Evolutionary conservation across 371 early-diverging fungal genomes (phyloP).

Genomic region (Mucor racemosus): DNA sequence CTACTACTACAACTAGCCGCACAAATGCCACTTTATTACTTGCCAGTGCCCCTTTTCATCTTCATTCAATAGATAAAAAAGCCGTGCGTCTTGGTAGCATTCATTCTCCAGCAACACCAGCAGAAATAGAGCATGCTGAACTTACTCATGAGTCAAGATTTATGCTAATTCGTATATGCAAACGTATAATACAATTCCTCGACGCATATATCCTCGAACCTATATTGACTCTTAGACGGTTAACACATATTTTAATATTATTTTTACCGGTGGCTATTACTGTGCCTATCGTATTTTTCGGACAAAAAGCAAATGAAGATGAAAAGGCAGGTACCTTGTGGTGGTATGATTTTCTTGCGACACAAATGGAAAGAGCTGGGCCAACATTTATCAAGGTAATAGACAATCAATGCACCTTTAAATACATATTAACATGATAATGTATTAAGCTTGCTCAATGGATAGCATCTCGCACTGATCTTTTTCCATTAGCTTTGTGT

Average conservation of each 20-base stretch:
- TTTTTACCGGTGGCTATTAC: constrained; percentile 70
- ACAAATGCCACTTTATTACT: neutral
- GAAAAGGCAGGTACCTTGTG: constrained; percentile 72
- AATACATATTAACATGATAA: neutral
- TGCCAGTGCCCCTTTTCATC: neutral
- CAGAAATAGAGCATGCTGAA: constrained; percentile 33
- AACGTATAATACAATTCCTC: constrained; percentile 36
- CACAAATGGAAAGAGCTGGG: constrained; percentile 85
- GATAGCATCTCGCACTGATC: constrained; percentile 92
- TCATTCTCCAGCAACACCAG: constrained; percentile 26
- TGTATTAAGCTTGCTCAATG: constrained; percentile 85
- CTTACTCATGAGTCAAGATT: constrained; percentile 20
- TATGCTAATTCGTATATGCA: constrained; percentile 25
- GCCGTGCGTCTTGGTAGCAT: constrained; percentile 9
- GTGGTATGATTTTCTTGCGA: constrained; percentile 84
- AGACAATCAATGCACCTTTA: neutral
- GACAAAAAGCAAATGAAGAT: constrained; percentile 46
- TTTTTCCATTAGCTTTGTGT: constrained; percentile 85
- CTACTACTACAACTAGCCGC: neutral
- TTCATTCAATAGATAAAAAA: constrained; percentile 12
- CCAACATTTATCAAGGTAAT: constrained; percentile 92
- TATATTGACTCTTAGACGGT: constrained; percentile 57
- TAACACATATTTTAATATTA: constrained; percentile 60
- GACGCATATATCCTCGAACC: constrained; percentile 65
- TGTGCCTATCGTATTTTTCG: constrained; percentile 61